A percentile compares a stretch with the other conserved stretches of the same genome.
Conservation (phyloP, 2,329 filamentous ascomycete species). For the Aspergillus texensis region DNA sequence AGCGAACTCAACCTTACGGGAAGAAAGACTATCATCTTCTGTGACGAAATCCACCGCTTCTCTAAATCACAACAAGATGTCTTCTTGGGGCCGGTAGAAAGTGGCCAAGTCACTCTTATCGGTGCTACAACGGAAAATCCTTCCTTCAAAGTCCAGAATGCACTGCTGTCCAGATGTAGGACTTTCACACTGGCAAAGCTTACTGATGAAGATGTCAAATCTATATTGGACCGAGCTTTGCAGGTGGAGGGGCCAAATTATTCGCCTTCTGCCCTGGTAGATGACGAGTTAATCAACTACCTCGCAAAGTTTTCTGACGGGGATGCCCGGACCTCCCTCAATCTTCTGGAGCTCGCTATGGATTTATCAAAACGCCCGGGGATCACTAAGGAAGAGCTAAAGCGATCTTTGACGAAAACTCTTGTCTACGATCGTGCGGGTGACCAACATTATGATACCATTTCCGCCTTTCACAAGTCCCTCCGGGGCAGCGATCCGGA, state of each 20-base stretch:
- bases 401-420: slow-evolving; percentile 82
- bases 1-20: slow-evolving; percentile 80
- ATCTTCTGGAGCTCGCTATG: slow-evolving; percentile 86
- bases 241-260: slow-evolving; percentile 59
- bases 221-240: slow-evolving; percentile 77
- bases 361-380: slow-evolving; percentile 67
- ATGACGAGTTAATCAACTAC: slow-evolving; percentile 76
- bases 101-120: slow-evolving; percentile 85
- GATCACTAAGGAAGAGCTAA: slow-evolving; percentile 76
- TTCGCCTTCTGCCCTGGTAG: slow-evolving; percentile 61
- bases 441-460: slow-evolving; percentile 97
- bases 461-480: slow-evolving; percentile 95
- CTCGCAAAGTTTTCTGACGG: slow-evolving; percentile 87
- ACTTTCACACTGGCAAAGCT: slow-evolving; percentile 86
- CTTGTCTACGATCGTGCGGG: slow-evolving; percentile 93
- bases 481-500: slow-evolving; percentile 85
- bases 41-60: slow-evolving; percentile 94
- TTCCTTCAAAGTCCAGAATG: slow-evolving; percentile 87
- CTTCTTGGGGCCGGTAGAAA: slow-evolving; percentile 89
- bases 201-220: slow-evolving; percentile 68
- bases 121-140: slow-evolving; percentile 98
- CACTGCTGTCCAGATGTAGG: slow-evolving; percentile 83
- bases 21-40: slow-evolving; percentile 92
- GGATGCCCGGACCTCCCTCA: slow-evolving; percentile 89
- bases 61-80: slow-evolving; percentile 92